Evolutionary conservation across 495 filamentous ascomycete species (phyloP), one percentile per base, ranked within the genome.

Genomic region (Penicillium parvum): DNA sequence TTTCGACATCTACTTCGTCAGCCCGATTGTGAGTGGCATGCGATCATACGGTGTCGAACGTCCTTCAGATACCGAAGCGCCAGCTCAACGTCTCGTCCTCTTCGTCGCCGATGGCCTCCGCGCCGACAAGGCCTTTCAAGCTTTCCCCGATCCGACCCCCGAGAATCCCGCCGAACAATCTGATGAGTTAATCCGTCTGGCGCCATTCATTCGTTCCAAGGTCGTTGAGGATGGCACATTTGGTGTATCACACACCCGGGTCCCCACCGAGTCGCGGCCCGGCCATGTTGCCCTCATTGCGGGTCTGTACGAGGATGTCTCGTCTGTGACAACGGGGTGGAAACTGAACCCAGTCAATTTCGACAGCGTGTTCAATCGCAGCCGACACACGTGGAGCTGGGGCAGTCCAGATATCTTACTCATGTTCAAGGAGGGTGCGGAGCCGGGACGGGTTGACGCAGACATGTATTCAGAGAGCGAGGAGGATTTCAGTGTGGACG

Each of bases 1-100:
- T 50, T 99, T 99, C 65, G 94, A 97, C 62, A 95, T 97, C 49
- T 99, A 99, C 69, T 99, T 99, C 61, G 88, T 96, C 50, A 96
- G 90, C 58, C 94, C 94, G 12, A 94, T 99, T 52, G 94, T 97
- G 26, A 84, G 81, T 75, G 94, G 94, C 55, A 97, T 99, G 94
- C 78, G 74, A 51, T 75, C 86, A 37, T 91, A 86, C 67, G 66
- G 65, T 23, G 74, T 92, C 28, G 80, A 89, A 32, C 71, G 84
- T 37, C 68, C 80, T 25, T 44, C 66, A 15, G 71, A 68, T 27
- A 61, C 58, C n/a, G 78, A 83, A 63, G 78, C 89, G 10, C 92
- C 92, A 18, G 90, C 94, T 4, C 84, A 88, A 66, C 81, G 94
- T 40, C 78, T 99, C 34, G 84, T 99, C 40, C 78, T 99, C 9